phyloP scores from a whole-genome alignment of 352 stramenopile species.

The Peronospora belbahrii region DNA sequence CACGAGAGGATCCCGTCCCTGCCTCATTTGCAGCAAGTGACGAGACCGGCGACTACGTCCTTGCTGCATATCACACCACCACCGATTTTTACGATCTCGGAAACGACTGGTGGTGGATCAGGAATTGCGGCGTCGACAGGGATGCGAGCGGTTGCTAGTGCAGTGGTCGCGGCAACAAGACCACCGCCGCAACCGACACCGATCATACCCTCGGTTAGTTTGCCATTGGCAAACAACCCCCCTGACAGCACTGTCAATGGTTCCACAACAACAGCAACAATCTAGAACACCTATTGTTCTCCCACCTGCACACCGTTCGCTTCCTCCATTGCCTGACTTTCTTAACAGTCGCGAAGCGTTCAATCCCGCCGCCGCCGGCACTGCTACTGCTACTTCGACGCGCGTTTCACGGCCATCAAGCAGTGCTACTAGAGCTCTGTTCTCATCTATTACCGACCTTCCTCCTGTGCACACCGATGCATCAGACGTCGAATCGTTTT shows the following conservation, averaged over 20 bases:
- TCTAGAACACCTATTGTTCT: constrained; percentile 48
- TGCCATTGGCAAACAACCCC: constrained; percentile 27
- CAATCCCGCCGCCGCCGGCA: constrained; percentile 23
- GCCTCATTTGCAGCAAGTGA: constrained; percentile 44
- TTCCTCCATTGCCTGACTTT: constrained; percentile 56
- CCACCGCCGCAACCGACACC: constrained; percentile 17
- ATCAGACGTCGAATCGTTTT: constrained; percentile 38
- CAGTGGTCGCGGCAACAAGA: constrained; percentile 16
- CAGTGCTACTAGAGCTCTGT: constrained; percentile 27
- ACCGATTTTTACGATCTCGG: constrained; percentile 24
- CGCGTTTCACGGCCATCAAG: constrained; percentile 5
- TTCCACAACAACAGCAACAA: constrained; percentile 14
- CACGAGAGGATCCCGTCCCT: constrained; percentile 34
- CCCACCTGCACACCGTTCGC: constrained; percentile 40
- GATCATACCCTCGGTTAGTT: constrained; percentile 24
- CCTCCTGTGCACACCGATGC: constrained; percentile 24
- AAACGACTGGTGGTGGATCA: not conserved
- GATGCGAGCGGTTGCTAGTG: constrained; percentile 20
- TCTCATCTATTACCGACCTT: constrained; percentile 45
- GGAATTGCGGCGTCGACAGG: constrained; percentile 8
- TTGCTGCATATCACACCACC: constrained; percentile 31
- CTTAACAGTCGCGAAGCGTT: constrained; percentile 58
- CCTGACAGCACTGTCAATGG: constrained; percentile 16
- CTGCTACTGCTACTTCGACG: constrained; percentile 4
- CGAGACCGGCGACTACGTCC: constrained; percentile 41